phyloP scores from a whole-genome alignment of 208 protist genomes.

The Spongospora subterranea region DNA sequence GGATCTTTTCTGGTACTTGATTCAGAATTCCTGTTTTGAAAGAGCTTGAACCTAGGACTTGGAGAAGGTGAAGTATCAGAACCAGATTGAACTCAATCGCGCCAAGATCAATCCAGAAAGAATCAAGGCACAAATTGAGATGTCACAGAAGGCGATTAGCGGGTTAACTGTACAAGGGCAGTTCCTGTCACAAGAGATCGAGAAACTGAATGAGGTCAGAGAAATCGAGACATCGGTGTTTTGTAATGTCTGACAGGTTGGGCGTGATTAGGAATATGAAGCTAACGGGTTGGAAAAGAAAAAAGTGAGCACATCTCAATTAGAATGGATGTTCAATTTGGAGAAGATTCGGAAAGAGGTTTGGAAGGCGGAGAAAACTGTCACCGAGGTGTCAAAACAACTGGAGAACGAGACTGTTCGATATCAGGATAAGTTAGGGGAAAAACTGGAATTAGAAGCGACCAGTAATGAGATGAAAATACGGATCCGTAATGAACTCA shows the following conservation, averaged over 20 bases:
- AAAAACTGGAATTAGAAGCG: constrained; percentile 58
- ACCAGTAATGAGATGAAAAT: background rate
- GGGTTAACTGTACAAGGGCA: background rate
- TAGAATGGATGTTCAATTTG: background rate
- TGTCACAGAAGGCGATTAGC: constrained; percentile 31
- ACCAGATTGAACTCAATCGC: constrained; percentile 10
- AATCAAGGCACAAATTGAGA: constrained; percentile 50
- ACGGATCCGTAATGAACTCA: background rate
- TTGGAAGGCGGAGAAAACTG: background rate
- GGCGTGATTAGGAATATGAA: background rate
- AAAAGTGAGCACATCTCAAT: constrained; percentile 52
- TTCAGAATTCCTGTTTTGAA: background rate
- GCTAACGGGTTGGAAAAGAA: background rate
- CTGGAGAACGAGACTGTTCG: constrained; percentile 16
- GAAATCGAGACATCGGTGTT: background rate
- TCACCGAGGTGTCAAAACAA: constrained; percentile 11
- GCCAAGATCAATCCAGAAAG: constrained; percentile 29
- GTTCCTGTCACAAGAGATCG: constrained; percentile 27
- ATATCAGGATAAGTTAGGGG: constrained; percentile 38
- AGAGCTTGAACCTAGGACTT: background rate
- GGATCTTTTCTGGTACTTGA: background rate
- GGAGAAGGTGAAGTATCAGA: constrained; percentile 38
- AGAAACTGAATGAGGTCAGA: background rate
- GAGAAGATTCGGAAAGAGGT: constrained; percentile 51
- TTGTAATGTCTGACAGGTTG: too few species aligned